Evolutionary conservation across 768 basidiomycete species (phyloP).

Genomic region (Termitomyces sp.): DNA sequence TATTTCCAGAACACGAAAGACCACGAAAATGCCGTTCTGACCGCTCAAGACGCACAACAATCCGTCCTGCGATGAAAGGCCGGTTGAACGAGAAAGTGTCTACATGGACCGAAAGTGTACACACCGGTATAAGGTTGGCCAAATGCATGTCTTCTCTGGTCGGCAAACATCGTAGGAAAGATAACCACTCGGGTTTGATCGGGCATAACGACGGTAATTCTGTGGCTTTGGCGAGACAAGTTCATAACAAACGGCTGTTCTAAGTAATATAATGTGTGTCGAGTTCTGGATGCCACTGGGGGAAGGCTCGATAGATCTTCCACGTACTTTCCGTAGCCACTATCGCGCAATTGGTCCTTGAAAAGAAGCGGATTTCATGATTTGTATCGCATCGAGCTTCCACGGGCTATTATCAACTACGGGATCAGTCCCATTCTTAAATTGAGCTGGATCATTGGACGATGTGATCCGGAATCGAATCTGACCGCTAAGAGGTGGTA

Average conservation of each 20-base stretch:
- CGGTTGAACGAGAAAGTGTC: too few species aligned
- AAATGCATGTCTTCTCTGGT: not conserved
- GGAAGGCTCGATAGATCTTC: not conserved
- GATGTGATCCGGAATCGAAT: not conserved
- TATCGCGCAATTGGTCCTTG: not conserved
- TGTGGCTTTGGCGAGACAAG: not conserved
- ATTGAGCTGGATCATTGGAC: not conserved
- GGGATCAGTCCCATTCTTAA: not conserved
- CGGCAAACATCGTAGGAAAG: not conserved
- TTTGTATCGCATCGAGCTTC: not conserved
- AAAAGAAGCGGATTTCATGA: not conserved
- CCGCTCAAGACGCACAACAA: slow-evolving; percentile 12
- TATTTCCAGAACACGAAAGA: slow-evolving; percentile 22
- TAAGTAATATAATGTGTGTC: not conserved
- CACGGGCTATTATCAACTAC: not conserved
- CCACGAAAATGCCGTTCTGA: slow-evolving; percentile 22
- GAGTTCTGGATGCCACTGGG: too few species aligned
- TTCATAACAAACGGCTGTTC: slow-evolving; percentile 1
- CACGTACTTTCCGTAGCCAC: not conserved
- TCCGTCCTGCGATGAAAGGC: slow-evolving; percentile 8
- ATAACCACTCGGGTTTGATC: not conserved
- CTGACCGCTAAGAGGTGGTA: not conserved
- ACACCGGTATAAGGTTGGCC: not conserved
- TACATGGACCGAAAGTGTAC: not conserved
- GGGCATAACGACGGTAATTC: too few species aligned